These are phyloP conservation scores for Pichia californica DNA, from an alignment of 805 yeast genomes.

Conservation along the genomic window DNA sequence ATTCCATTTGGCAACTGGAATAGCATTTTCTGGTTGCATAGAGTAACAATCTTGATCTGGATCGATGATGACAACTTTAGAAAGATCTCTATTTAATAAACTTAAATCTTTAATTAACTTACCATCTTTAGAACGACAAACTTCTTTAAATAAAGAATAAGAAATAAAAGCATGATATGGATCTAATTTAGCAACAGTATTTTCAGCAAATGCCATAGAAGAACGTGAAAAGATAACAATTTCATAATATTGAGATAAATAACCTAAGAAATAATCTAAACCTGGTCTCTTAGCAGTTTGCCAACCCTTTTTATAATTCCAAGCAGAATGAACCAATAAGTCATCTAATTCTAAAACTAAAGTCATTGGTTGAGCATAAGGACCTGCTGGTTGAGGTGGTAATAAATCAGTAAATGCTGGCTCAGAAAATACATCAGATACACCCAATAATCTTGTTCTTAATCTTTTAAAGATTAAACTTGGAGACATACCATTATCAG, in stretches of 20 bases:
- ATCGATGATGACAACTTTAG: conserved; percentile 75
- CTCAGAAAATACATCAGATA: conserved; percentile 80
- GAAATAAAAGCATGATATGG: conserved; percentile 88
- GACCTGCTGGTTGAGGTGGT: conserved; percentile 88
- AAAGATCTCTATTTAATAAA: conserved; percentile 83
- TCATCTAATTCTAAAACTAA: conserved; percentile 87
- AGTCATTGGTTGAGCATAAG: conserved; percentile 88
- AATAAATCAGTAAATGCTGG: conserved; percentile 90
- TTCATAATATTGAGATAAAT: conserved; percentile 92
- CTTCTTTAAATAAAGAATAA: conserved; percentile 84
- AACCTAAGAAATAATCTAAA: conserved; percentile 90
- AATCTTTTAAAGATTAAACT: conserved; percentile 61
- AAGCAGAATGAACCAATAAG: conserved; percentile 80
- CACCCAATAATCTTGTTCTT: conserved; percentile 61
- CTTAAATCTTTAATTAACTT: conserved; percentile 83
- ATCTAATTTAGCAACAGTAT: conserved; percentile 80
- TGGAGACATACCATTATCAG: conserved; percentile 67
- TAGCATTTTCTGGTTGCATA: conserved; percentile 92
- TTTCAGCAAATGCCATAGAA: conserved; percentile 80
- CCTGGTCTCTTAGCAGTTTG: conserved; percentile 99
- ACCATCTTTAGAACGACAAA: conserved; percentile 84
- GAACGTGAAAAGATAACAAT: conserved; percentile 85
- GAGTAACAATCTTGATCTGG: conserved; percentile 64
- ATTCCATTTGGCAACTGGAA: conserved; percentile 77
- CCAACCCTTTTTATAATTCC: conserved; percentile 95